Conservation (phyloP, 2,329 filamentous ascomycete species). For the Pseudogymnoascus sp. region DNA sequence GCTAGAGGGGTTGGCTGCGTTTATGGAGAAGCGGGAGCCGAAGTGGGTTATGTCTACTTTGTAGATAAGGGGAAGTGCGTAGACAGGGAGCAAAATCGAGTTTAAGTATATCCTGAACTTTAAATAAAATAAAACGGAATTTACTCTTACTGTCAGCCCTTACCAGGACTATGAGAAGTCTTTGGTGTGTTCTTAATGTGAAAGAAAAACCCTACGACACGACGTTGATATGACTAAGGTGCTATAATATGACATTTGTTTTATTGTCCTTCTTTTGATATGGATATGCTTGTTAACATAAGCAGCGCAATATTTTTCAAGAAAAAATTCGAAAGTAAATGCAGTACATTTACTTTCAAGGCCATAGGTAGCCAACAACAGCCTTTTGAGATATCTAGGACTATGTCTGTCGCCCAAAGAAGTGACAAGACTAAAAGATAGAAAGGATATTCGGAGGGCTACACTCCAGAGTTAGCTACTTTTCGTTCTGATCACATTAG, state of each 20-base stretch:
- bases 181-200: neutral
- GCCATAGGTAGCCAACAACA: neutral
- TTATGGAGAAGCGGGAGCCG: slow-evolving; percentile 41
- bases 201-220: neutral
- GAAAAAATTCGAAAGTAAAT: neutral
- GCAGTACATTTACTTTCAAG: neutral
- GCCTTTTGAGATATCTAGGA: neutral
- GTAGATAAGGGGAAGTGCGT: slow-evolving; percentile 16
- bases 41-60: slow-evolving; percentile 41
- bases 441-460: neutral
- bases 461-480: neutral
- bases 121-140: neutral
- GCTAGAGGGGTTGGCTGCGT: slow-evolving; percentile 41
- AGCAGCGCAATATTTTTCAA: neutral
- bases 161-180: neutral
- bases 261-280: neutral
- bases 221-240: neutral
- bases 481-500: neutral
- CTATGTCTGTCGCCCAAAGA: neutral
- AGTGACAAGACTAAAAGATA: neutral
- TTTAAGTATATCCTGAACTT: neutral
- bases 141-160: neutral
- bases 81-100: too few relatives aligned
- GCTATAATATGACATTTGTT: neutral
- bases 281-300: neutral